These are phyloP conservation scores for Fusarium proliferatum DNA, from an alignment of 2,329 filamentous ascomycete species.

Conservation along the genomic window DNA sequence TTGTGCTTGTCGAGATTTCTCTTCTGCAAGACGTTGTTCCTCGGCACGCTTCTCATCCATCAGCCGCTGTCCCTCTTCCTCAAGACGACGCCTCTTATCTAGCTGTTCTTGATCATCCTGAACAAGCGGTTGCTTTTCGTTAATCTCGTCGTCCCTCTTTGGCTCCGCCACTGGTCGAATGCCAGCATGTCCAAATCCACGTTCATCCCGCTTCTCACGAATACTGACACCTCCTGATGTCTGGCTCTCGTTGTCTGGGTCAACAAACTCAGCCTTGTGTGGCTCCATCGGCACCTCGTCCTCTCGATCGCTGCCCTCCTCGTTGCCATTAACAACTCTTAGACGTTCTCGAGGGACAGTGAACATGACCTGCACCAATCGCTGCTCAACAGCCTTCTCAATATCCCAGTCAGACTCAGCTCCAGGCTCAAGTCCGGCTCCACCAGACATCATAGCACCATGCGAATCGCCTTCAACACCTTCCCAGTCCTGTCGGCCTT, in stretches of 20 bases:
- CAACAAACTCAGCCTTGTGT: conserved; percentile 55
- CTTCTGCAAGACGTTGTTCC: conserved; percentile 7
- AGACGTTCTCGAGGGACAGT: conserved; percentile 89
- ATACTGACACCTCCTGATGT: conserved; percentile 20
- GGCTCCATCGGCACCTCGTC: conserved; percentile 45
- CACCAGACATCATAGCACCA: conserved; percentile 46
- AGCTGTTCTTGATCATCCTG: conserved; percentile 7
- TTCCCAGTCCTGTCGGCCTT: conserved; percentile 67
- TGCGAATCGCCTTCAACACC: conserved; percentile 35
- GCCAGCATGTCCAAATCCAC: not conserved
- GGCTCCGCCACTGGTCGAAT: conserved; percentile 5
- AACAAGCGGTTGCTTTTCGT: conserved; percentile 22
- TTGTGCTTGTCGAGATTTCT: not conserved
- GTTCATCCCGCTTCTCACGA: conserved; percentile 17
- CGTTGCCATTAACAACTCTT: conserved; percentile 87
- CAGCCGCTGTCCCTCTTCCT: conserved; percentile 2
- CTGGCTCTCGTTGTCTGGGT: conserved; percentile 50
- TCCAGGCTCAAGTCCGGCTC: conserved; percentile 46
- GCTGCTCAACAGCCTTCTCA: conserved; percentile 75
- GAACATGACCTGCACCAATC: conserved; percentile 87
- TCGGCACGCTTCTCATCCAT: conserved; percentile 4
- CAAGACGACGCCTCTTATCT: not conserved
- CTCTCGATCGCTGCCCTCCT: conserved; percentile 47
- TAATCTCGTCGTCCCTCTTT: conserved; percentile 11
- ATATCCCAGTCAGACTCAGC: conserved; percentile 80